A percentile compares a stretch with the other conserved stretches of the same genome.
Conservation (phyloP, 257 asterid species). For the Primulina huaijiensis region DNA sequence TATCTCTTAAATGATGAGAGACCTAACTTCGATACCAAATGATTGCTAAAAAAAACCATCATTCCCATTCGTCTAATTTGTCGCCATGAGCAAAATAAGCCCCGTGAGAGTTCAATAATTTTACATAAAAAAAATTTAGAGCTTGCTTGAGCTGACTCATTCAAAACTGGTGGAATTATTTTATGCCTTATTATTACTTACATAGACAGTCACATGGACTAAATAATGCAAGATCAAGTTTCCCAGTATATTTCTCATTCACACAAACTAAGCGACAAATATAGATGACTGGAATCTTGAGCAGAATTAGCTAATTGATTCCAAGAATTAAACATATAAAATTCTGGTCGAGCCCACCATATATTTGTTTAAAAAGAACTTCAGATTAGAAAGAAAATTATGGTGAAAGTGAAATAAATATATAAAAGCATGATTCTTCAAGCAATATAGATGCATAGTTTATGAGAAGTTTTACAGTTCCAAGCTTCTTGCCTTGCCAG, state of each 20-base stretch:
- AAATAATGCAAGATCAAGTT: neutral
- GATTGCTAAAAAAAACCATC: no score
- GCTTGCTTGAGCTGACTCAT: neutral
- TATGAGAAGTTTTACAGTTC: slow-evolving; percentile 14
- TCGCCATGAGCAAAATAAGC: no score
- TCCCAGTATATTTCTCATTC: slow-evolving; percentile 10
- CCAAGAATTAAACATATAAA: slow-evolving; percentile 17
- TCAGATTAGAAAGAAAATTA: neutral
- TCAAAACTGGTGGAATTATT: no score
- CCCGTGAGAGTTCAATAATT: no score
- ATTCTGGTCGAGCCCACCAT: slow-evolving; percentile 24
- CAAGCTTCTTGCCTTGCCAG: slow-evolving; percentile 25
- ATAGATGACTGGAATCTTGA: slow-evolving; percentile 28
- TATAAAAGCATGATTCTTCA: neutral
- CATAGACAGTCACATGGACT: neutral
- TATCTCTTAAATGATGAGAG: no score
- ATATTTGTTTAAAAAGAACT: slow-evolving; percentile 21
- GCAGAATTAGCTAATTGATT: slow-evolving; percentile 24
- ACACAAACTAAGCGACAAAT: slow-evolving; percentile 30
- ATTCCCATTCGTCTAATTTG: no score
- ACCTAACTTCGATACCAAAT: no score
- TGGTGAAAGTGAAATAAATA: neutral
- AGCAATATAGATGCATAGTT: slow-evolving; percentile 9
- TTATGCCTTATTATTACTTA: no score
- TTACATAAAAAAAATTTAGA: no score